phyloP scores from a whole-genome alignment of 2,329 filamentous ascomycete species.

The Diplodia seriata region DNA sequence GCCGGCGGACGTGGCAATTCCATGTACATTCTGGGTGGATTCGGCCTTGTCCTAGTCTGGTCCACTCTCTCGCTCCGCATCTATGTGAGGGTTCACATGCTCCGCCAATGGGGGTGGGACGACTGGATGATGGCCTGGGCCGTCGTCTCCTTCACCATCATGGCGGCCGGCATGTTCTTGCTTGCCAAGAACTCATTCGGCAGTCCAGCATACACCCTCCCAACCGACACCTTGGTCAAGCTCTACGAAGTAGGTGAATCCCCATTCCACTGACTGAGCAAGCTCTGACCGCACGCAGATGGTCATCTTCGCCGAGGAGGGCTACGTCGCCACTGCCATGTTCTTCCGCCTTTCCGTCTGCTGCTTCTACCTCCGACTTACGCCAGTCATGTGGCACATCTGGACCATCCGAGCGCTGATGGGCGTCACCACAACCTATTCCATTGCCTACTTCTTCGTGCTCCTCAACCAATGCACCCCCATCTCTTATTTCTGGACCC shows the following conservation, averaged over 20 bases:
- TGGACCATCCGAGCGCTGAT: constrained; percentile 18
- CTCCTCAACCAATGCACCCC: constrained; percentile 24
- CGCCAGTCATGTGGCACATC: constrained; percentile 26
- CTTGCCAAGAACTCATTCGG: constrained; percentile 23
- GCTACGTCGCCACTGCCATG: constrained; percentile 26
- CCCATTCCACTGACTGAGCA: too few species aligned
- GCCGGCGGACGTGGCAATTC: constrained; percentile 24
- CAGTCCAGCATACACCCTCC: neutral
- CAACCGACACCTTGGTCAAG: neutral
- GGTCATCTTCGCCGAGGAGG: constrained; percentile 7
- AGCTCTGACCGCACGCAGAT: constrained; percentile 1
- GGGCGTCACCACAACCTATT: constrained; percentile 20
- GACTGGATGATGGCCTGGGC: constrained; percentile 23
- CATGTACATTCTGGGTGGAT: constrained; percentile 22
- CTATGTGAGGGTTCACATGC: constrained; percentile 8
- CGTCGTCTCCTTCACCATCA: constrained; percentile 8
- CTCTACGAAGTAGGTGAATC: neutral
- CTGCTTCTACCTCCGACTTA: constrained; percentile 30
- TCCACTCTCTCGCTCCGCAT: constrained; percentile 12
- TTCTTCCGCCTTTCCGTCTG: constrained; percentile 27
- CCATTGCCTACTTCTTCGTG: constrained; percentile 28
- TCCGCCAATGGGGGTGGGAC: constrained; percentile 7
- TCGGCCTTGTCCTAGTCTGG: constrained; percentile 28
- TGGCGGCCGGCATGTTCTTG: constrained; percentile 12
- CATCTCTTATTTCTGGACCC: constrained; percentile 24